Evolutionary conservation across 768 basidiomycete genomes (phyloP), one percentile per base, ranked within the genome.

Genomic region (Lactarius deliciosus): DNA sequence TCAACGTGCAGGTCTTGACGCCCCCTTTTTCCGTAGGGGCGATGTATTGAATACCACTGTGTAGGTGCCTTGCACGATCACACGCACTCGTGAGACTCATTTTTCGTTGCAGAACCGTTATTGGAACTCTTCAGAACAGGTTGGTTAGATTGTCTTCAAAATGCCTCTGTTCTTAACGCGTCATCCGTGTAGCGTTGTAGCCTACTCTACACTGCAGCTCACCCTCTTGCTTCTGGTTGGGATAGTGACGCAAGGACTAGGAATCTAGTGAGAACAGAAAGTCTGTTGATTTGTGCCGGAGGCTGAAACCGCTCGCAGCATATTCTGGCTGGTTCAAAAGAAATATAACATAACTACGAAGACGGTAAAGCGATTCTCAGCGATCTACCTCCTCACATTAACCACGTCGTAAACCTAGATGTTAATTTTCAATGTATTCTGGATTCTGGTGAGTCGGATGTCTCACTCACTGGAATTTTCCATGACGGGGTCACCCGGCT

Each of bases 31-130:
- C 22, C 2, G 16, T 64, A 89, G 87, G 87, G 88, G 88, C 34
- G 89, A 90, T 73, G 87, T 89, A 2, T 75, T 90, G 47, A 90
- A 90, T 72, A 90, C 90, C 0, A 86, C 87, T 45, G 86, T 90
- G 89, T 90, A 75, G 43, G 82, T 71, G 36, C 11, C n/a, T 25
- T 13, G 11, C 25, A 8, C 16, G 41, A 20, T n/a, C 18, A 25
- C 11, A 36, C n/a, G 36, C 67, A 30, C 60, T 54, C 34, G 7
- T 62, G 13, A 20, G 38, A 20, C 63, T 67, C 53, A 65, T 25
- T 63, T 55, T 54, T 60, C 36, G 6, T 45, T 57, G 30, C 69
- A 89, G 88, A 7, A 89, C 88, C n/a, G 86, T 90, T 43, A 81
- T 91, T 61, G 83, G 76, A 7, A 90, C 89, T 1, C 73, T 90